These are phyloP conservation scores for Nakazawaea wickerhamii DNA, from an alignment of 805 yeast genomes.

Conservation along the genomic window DNA sequence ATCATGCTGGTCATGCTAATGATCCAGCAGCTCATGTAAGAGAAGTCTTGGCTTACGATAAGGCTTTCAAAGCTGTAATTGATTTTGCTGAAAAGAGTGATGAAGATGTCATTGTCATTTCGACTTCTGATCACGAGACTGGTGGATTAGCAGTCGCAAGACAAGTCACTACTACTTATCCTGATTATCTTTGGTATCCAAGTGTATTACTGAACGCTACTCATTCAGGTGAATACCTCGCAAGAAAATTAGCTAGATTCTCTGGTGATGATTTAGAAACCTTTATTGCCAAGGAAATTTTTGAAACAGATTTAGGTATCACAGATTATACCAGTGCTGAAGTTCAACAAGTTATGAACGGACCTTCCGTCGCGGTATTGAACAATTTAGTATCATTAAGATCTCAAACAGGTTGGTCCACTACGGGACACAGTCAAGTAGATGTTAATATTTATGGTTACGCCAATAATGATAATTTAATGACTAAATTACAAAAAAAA, in stretches of 20 bases:
- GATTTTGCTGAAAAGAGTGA: conserved; percentile 65
- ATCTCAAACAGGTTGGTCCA: conserved; percentile 93
- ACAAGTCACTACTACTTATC: conserved; percentile 64
- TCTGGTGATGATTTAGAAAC: conserved; percentile 24
- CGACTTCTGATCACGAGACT: conserved; percentile 93
- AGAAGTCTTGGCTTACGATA: conserved; percentile 84
- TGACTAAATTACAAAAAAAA: conserved; percentile 33
- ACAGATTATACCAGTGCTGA: conserved; percentile 52
- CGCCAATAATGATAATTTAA: conserved; percentile 49
- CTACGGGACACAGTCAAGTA: conserved; percentile 94
- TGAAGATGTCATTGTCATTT: conserved; percentile 70
- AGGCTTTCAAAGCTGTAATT: conserved; percentile 69
- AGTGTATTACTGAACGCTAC: conserved; percentile 62
- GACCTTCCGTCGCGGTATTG: conserved; percentile 31
- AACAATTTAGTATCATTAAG: conserved; percentile 72
- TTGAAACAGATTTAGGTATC: conserved; percentile 66
- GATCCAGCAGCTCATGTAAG: conserved; percentile 94
- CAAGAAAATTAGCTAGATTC: conserved; percentile 35
- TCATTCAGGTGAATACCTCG: conserved; percentile 73
- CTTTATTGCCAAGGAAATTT: conserved; percentile 47
- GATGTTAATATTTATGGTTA: conserved; percentile 89
- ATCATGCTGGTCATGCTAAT: conserved; percentile 91
- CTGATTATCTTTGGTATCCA: conserved; percentile 88
- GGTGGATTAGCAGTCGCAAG: conserved; percentile 90
- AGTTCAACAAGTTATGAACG: conserved; percentile 34